Evolutionary conservation across 2,329 filamentous ascomycete genomes (phyloP).

Genomic region (Fusarium buharicum): DNA sequence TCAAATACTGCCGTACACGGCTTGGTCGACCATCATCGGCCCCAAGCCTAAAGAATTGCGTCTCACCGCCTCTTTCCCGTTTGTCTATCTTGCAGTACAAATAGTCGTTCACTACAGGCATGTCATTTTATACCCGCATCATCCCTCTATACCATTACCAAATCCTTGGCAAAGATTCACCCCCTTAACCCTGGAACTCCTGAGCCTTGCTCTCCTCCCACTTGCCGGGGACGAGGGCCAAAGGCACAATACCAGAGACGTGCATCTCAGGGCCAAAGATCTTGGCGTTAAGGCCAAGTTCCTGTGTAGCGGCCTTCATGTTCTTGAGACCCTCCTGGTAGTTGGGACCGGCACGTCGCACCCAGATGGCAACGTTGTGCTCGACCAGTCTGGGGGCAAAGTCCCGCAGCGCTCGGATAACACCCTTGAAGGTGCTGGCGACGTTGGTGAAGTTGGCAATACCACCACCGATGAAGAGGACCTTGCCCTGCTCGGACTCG

Average conservation of each 20-base stretch:
- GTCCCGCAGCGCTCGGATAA: slow-evolving; percentile 95
- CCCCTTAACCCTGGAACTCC: slow-evolving; percentile 67
- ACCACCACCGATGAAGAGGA: slow-evolving; percentile 99
- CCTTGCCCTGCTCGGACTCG: slow-evolving; percentile 87
- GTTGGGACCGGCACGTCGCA: slow-evolving; percentile 87
- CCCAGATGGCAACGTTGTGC: slow-evolving; percentile 99
- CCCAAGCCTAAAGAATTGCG: slow-evolving; percentile 42
- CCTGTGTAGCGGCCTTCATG: slow-evolving; percentile 96
- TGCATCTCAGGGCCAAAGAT: slow-evolving; percentile 86
- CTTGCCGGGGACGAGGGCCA: slow-evolving; percentile 78
- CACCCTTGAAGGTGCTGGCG: slow-evolving; percentile 98
- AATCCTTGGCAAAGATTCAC: slow-evolving; percentile 18
- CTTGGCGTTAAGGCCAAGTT: slow-evolving; percentile 81
- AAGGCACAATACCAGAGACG: slow-evolving; percentile 94
- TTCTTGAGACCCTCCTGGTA: slow-evolving; percentile 99
- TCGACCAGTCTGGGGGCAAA: slow-evolving; percentile 85
- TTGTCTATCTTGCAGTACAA: slow-evolving; percentile 52
- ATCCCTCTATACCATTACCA: slow-evolving; percentile 34
- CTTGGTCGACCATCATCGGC: slow-evolving; percentile 38
- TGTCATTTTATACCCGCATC: slow-evolving; percentile 37
- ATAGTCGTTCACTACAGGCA: slow-evolving; percentile 43
- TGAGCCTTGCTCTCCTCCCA: slow-evolving; percentile 69
- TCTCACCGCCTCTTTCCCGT: slow-evolving; percentile 43
- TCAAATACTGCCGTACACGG: slow-evolving; percentile 47
- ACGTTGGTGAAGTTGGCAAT: slow-evolving; percentile 99